Conservation (phyloP, 2,329 filamentous ascomycete genomes). For the Penicillium concentricum region DNA sequence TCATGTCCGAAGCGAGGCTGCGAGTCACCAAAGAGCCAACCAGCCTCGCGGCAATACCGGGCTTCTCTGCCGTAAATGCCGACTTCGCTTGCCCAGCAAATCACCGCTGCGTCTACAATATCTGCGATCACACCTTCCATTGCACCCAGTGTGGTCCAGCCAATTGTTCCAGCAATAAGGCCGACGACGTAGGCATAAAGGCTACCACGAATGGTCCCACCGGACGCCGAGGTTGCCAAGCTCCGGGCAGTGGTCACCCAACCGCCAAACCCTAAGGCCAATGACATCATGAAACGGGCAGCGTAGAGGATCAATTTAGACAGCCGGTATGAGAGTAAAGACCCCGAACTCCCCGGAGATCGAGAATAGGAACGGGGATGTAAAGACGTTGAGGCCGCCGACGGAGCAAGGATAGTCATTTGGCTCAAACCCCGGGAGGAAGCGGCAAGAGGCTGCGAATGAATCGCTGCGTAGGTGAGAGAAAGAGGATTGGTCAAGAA, state of each 20-base stretch:
- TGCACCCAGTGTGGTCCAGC: slow-evolving; percentile 86
- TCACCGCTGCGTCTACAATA: slow-evolving; percentile 81
- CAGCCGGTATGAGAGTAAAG: slow-evolving; percentile 81
- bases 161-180: slow-evolving; percentile 87
- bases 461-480: slow-evolving; percentile 89
- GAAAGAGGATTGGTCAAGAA: slow-evolving; percentile 88
- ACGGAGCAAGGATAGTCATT: slow-evolving; percentile 74
- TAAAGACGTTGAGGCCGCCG: slow-evolving; percentile 65
- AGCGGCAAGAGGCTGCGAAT: slow-evolving; percentile 75
- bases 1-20: slow-evolving; percentile 14
- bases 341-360: slow-evolving; percentile 41
- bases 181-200: slow-evolving; percentile 94
- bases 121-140: slow-evolving; percentile 87
- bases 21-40: slow-evolving; percentile 74
- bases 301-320: slow-evolving; percentile 90
- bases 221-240: slow-evolving; percentile 59
- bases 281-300: slow-evolving; percentile 85
- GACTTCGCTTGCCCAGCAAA: slow-evolving; percentile 92
- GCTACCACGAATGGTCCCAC: slow-evolving; percentile 63
- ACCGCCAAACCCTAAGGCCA: slow-evolving; percentile 87
- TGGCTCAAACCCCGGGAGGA: slow-evolving; percentile 78
- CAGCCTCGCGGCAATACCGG: slow-evolving; percentile 88
- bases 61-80: slow-evolving; percentile 61
- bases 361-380: slow-evolving; percentile 46
- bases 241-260: slow-evolving; percentile 91